Evolutionary conservation across 2,329 filamentous ascomycete genomes (phyloP), one percentile per base, ranked within the genome.

Genomic region (Shiraia sp.): DNA sequence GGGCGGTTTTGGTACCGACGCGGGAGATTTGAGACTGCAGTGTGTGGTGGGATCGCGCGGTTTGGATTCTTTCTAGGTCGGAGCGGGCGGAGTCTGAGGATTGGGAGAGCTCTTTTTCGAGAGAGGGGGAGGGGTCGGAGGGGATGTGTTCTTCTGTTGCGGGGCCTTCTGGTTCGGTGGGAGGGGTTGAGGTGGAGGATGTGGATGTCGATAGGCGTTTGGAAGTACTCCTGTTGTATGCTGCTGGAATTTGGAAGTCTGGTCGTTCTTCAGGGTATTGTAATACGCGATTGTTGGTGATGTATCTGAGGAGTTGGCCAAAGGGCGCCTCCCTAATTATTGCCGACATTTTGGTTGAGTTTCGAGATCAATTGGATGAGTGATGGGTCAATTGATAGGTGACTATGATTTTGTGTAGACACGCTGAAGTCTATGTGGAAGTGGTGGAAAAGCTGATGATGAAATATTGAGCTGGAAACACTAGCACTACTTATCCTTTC

Each of bases 251-350:
- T 42, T 75, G 57, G 51, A 83, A 86, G 51, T 71, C 79, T 15
- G 75, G 52, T 45, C 69, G 70, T 49, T 86, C 82, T 68, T 85
- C 82, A 12, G 81, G 80, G 45, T 84, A 85, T 43, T 75, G 72
- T 10, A 85, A 69, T 30, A 78, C 58, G 29, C 66, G 73, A 57
- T 81, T 81, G 23, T 66, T 64, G 2, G 80, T 80, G 39, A 76
- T 35, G 53, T 72, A 79, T 53, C 82, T 75, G 50, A 85, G 73
- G 34, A 83, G 51, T 52, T 84, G 80, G 52, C 82, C 82, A 48
- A 83, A 53, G 19, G 81, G 75, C 45, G 81, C 75, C 42, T 84
- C 81, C 59, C 80, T 71, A 42, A 84, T 68, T 4, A 76, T 49
- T 47, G 62, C 68, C 10, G 61, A 58, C 70, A 72, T 38, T 31